Conservation (phyloP, 495 filamentous ascomycete genomes). For the Aspergillus affinis region DNA sequence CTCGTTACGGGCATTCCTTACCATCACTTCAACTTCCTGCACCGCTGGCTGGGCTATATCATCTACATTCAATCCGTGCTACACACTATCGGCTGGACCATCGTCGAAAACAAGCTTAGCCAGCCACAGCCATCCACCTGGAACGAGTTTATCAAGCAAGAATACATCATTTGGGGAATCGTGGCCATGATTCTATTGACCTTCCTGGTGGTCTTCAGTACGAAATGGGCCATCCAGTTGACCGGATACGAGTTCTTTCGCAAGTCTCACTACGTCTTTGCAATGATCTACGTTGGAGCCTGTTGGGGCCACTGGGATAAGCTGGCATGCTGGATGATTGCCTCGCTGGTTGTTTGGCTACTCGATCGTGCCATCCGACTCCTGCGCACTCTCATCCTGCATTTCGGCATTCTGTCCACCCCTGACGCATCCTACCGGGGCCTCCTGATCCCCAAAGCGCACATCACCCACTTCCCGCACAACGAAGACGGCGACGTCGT, state of each 20-base stretch:
- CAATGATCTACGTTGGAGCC: slow-evolving; percentile 64
- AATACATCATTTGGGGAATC: slow-evolving; percentile 64
- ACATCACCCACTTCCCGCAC: slow-evolving; percentile 48
- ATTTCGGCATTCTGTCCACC: slow-evolving; percentile 40
- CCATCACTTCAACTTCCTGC: slow-evolving; percentile 68
- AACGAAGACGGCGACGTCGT: slow-evolving; percentile 52
- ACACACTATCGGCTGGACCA: slow-evolving; percentile 65
- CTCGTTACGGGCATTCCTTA: slow-evolving; percentile 64
- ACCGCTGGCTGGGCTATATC: slow-evolving; percentile 64
- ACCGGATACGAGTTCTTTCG: slow-evolving; percentile 69
- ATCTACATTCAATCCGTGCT: slow-evolving; percentile 60
- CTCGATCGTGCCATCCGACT: slow-evolving; percentile 54
- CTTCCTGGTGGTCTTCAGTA: slow-evolving; percentile 54
- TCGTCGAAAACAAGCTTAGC: slow-evolving; percentile 61
- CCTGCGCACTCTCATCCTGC: slow-evolving; percentile 51
- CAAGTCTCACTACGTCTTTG: slow-evolving; percentile 62
- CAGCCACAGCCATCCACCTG: slow-evolving; percentile 61
- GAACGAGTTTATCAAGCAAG: slow-evolving; percentile 49
- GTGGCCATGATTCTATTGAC: slow-evolving; percentile 60
- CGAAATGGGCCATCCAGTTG: slow-evolving; percentile 52
- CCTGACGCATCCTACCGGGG: slow-evolving; percentile 35
- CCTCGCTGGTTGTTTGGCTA: slow-evolving; percentile 56
- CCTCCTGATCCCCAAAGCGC: slow-evolving; percentile 46
- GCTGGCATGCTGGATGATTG: slow-evolving; percentile 61
- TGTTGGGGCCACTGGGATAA: slow-evolving; percentile 67